Percentiles rank a stretch among this genome's conserved stretches.
phyloP scores from a whole-genome alignment of 1,284 basidiomycete species.

The Fomitopsis pinicola region DNA sequence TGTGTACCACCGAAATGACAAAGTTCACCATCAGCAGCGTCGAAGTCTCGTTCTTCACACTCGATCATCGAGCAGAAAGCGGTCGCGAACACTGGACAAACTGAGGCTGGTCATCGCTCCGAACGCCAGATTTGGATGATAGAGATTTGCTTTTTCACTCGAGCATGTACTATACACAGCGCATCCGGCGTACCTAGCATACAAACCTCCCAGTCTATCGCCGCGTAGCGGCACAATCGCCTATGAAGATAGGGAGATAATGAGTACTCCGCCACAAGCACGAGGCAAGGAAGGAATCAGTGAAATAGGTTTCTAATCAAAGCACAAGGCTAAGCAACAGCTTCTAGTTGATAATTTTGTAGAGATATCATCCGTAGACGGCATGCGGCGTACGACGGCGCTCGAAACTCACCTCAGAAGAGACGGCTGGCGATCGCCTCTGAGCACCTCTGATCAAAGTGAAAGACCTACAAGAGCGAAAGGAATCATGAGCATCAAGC shows the following conservation, averaged over 20 bases:
- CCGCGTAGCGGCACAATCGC: too few relatives aligned
- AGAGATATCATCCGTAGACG: slow-evolving; percentile 35
- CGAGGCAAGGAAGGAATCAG: not conserved
- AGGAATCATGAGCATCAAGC: not conserved
- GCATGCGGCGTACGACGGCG: slow-evolving; percentile 2
- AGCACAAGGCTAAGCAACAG: slow-evolving; percentile 71
- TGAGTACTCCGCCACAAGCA: not conserved
- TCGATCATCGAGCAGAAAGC: too few relatives aligned
- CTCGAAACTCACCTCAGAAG: too few relatives aligned
- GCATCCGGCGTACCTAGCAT: not conserved
- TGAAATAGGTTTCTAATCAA: slow-evolving; percentile 43
- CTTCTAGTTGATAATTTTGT: slow-evolving; percentile 75
- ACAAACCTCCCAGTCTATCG: too few relatives aligned
- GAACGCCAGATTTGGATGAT: too few relatives aligned
- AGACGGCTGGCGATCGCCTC: too few relatives aligned
- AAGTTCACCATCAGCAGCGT: too few relatives aligned
- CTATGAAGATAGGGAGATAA: not conserved
- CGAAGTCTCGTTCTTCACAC: too few relatives aligned
- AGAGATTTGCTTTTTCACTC: not conserved
- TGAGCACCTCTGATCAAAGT: too few relatives aligned
- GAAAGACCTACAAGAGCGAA: not conserved
- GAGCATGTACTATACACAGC: not conserved
- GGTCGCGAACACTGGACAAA: too few relatives aligned
- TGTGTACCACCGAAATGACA: too few relatives aligned
- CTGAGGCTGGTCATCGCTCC: too few relatives aligned